phyloP scores from a whole-genome alignment of 352 stramenopile species.

The Phytophthora pistaciae region DNA sequence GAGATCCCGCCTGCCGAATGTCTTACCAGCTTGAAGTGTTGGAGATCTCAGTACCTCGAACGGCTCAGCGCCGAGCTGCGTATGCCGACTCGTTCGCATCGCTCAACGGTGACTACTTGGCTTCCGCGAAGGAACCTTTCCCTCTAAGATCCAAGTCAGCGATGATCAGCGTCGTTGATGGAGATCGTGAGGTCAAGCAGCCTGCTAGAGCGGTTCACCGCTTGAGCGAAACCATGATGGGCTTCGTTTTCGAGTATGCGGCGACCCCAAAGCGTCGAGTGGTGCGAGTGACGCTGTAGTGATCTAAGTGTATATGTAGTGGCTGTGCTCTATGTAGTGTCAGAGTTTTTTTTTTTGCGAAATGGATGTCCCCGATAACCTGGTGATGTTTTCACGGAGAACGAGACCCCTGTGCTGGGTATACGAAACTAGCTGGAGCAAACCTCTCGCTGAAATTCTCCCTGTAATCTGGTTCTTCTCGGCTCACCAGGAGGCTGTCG shows the following conservation, averaged over 20 bases:
- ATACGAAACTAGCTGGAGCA: too few species aligned
- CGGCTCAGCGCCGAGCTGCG: background rate
- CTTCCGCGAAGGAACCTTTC: conserved; percentile 12
- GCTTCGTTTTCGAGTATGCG: conserved; percentile 19
- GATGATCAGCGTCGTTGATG: conserved; percentile 19
- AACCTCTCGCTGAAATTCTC: too few species aligned
- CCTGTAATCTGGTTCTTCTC: too few species aligned
- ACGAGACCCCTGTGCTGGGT: too few species aligned
- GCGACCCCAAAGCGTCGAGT: conserved; percentile 18
- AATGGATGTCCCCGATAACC: too few species aligned
- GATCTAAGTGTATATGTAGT: too few species aligned
- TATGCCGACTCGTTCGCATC: conserved; percentile 1
- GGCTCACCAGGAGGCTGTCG: too few species aligned
- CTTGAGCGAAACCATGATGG: conserved; percentile 9
- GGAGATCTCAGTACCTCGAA: conserved; percentile 8
- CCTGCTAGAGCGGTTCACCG: background rate
- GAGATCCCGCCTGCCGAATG: conserved; percentile 9
- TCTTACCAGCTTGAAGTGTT: conserved; percentile 10
- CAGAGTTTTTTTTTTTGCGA: too few species aligned
- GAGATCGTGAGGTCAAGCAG: background rate
- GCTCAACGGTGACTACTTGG: conserved; percentile 14
- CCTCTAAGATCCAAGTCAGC: conserved; percentile 6
- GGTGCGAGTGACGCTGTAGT: conserved; percentile 1
- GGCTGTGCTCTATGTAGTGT: too few species aligned
- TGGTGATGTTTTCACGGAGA: too few species aligned